Evolutionary conservation across 1,284 basidiomycete species (phyloP).

Genomic region (Marasmius oreades): DNA sequence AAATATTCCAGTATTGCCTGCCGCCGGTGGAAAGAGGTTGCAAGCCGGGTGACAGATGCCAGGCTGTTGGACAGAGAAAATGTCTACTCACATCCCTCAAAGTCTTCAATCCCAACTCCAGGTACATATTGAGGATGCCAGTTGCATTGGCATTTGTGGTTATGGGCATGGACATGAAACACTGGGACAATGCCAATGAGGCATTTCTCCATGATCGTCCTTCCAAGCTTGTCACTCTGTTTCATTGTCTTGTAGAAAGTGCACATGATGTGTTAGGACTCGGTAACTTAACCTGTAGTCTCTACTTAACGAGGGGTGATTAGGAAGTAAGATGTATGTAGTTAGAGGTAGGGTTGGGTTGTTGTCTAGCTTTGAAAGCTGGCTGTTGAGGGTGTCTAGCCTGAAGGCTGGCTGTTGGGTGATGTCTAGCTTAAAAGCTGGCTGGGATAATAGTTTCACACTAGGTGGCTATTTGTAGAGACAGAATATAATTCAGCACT

Average conservation of each 20-base stretch:
- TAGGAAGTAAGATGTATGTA: no score
- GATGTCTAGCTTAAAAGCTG: no score
- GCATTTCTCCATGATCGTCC: slow-evolving; percentile 21
- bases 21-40: slow-evolving; percentile 24
- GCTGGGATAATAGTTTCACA: no score
- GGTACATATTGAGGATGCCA: slow-evolving; percentile 27
- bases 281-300: no score
- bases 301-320: no score
- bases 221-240: slow-evolving; percentile 13
- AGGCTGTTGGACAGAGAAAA: slow-evolving; percentile 29
- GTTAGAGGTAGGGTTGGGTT: no score
- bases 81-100: slow-evolving; percentile 28
- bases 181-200: slow-evolving; percentile 17
- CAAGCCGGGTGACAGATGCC: slow-evolving; percentile 20
- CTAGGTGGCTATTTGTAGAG: no score
- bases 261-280: slow-evolving; percentile 9
- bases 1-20: slow-evolving; percentile 21
- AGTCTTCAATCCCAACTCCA: slow-evolving; percentile 32
- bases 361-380: no score
- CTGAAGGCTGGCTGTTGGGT: no score
- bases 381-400: no score
- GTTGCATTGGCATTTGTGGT: slow-evolving; percentile 26
- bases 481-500: no score
- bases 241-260: not conserved
- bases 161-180: slow-evolving; percentile 31